Percentiles rank a stretch among this genome's conserved stretches.
These are phyloP conservation scores for Solanum bulbocastanum DNA, from an alignment of 257 asterid species.

Conservation along the genomic window DNA sequence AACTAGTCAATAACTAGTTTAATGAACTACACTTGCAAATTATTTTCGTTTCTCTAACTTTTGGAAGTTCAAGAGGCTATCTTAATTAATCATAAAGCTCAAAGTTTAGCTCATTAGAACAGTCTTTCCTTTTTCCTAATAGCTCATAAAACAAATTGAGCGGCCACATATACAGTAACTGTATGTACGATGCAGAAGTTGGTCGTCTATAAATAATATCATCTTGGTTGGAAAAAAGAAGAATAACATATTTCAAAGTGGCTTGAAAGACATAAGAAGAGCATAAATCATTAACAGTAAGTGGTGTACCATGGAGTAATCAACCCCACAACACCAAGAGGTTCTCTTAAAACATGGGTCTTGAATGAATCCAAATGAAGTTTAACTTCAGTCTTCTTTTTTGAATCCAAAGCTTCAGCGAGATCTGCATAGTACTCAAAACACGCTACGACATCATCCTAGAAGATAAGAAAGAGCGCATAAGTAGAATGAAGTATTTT, in stretches of 20 bases:
- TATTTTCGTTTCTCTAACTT: neutral
- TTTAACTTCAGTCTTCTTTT: constrained; percentile 61
- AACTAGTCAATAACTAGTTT: neutral
- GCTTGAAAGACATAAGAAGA: neutral
- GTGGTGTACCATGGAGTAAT: constrained; percentile 82
- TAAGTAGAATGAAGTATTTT: neutral
- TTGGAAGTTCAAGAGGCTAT: neutral
- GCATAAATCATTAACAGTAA: neutral
- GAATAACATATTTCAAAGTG: neutral
- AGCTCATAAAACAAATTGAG: neutral
- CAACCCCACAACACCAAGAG: constrained; percentile 94
- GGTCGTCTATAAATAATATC: neutral
- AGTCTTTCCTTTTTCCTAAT: neutral
- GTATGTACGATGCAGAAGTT: neutral
- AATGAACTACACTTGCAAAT: neutral
- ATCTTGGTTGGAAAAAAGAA: neutral
- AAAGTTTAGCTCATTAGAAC: neutral
- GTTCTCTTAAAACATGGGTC: constrained; percentile 67
- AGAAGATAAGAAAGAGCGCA: constrained; percentile 1
- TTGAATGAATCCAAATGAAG: constrained; percentile 85
- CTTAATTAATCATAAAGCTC: neutral
- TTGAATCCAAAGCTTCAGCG: constrained; percentile 84
- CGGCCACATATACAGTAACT: neutral
- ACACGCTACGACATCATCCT: constrained; percentile 98
- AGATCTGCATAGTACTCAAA: constrained; percentile 85